Base-by-base conservation (phyloP, 108 stramenopile species). In the Epipyxis sp. region DNA sequence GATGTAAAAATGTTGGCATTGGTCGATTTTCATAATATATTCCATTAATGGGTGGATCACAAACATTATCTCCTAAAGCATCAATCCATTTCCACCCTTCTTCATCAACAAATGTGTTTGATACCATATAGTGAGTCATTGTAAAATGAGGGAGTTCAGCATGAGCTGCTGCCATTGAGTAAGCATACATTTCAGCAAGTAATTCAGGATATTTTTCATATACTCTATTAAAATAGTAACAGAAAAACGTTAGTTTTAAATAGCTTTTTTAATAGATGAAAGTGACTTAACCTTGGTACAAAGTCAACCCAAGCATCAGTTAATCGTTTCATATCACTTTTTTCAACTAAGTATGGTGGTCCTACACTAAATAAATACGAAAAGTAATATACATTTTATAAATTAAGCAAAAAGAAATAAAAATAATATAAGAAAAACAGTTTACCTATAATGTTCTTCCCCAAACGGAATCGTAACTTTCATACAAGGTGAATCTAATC, bases 331-430 rank as follows among this genome's bases (percentile, higher is more conserved):
- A 94, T 86, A 77, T 98, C 97, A n/a, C 69, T 69, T 10, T 88
- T 89, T 1, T 90, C 91, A 13, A 82, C 91, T 29, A 98, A 65
- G 77, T 96, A 98, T 0, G 97, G 96, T 44, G 96, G 93, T 25
- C 96, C 96, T 1, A 91, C 93, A 42, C 91, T 81, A 83, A 91
- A 96, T 30, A 85, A 61, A 0, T n/a, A n/a, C n/a, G n/a, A n/a
- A n/a, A n/a, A n/a, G n/a, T n/a, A n/a, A n/a, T n/a, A n/a, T n/a
- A n/a, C n/a, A n/a, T n/a, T n/a, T n/a, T n/a, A n/a, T n/a, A n/a
- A n/a, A n/a, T n/a, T n/a, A n/a, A n/a, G n/a, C n/a, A n/a, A n/a
- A n/a, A n/a, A n/a, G n/a, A n/a, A n/a, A n/a, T n/a, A n/a, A n/a
- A n/a, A n/a, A n/a, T n/a, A n/a, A n/a, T n/a, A n/a, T n/a, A n/a